A percentile compares a stretch with the other conserved stretches of the same genome.
Conservation (phyloP, 441 rosid species). For the Populus tomentosa region DNA sequence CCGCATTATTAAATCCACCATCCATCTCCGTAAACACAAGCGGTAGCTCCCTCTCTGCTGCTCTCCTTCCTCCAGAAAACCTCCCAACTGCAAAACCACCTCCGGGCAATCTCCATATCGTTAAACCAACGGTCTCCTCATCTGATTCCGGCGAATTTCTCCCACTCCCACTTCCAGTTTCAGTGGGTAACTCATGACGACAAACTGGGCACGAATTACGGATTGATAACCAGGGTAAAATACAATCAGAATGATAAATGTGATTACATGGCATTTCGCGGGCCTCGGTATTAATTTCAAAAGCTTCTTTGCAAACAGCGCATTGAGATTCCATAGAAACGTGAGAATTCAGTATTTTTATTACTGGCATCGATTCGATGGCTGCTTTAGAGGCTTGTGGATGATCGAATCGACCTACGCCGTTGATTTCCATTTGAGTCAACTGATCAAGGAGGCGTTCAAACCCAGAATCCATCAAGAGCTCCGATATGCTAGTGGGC, state of each 20-base stretch:
- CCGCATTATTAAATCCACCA: conserved; percentile 45
- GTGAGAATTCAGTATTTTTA: conserved; percentile 36
- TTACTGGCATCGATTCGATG: conserved; percentile 57
- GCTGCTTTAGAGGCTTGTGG: conserved; percentile 61
- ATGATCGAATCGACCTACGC: conserved; percentile 35
- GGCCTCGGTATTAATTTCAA: conserved; percentile 31
- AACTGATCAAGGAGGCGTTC: conserved; percentile 60
- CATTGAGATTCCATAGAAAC: conserved; percentile 45
- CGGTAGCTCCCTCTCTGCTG: conserved; percentile 47
- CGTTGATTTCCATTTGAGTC: conserved; percentile 41
- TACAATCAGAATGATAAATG: too few relatives aligned
- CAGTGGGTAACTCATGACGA: conserved; percentile 35
- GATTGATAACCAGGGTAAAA: too few relatives aligned
- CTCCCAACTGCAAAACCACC: conserved; percentile 96
- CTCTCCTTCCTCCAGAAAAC: conserved; percentile 49
- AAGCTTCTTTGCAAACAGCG: conserved; percentile 63
- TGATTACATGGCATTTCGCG: too few relatives aligned
- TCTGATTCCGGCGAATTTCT: conserved; percentile 20
- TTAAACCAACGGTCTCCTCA: conserved; percentile 59
- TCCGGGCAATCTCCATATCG: conserved; percentile 87
- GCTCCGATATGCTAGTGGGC: conserved; percentile 54
- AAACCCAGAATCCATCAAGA: conserved; percentile 61
- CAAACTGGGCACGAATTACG: too few relatives aligned
- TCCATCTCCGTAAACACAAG: conserved; percentile 63
- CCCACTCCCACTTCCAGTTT: conserved; percentile 22